These are phyloP conservation scores for Knoxia roxburghii DNA, from an alignment of 257 asterid genomes.

Conservation along the genomic window DNA sequence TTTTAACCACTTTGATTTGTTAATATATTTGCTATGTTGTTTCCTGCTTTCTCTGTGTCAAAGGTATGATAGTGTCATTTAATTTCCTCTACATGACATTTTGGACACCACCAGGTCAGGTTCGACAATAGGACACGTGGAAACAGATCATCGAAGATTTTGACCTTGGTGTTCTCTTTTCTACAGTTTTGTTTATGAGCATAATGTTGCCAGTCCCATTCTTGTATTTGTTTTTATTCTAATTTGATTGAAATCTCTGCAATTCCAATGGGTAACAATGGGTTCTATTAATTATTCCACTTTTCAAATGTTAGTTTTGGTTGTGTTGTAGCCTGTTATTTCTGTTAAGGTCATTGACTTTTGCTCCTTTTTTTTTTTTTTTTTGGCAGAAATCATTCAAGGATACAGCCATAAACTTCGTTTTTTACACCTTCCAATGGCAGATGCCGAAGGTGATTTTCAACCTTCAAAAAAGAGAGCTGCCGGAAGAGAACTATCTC, in stretches of 20 bases:
- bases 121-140: background rate
- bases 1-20: background rate
- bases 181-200: background rate
- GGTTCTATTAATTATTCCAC: background rate
- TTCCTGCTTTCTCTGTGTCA: background rate
- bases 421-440: slow-evolving; percentile 42
- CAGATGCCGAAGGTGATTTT: slow-evolving; percentile 54
- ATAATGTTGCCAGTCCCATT: background rate
- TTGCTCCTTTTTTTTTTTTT: background rate
- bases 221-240: background rate
- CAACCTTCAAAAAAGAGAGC: slow-evolving; percentile 87
- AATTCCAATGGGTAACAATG: background rate
- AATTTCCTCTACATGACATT: background rate
- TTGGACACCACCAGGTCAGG: background rate
- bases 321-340: background rate
- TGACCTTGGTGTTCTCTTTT: no score
- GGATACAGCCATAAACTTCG: slow-evolving; percentile 13
- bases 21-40: background rate
- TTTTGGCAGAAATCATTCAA: slow-evolving; percentile 21
- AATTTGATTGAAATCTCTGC: background rate
- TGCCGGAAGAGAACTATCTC: slow-evolving; percentile 71
- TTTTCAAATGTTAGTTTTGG: background rate
- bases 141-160: background rate
- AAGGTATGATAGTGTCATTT: background rate
- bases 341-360: slow-evolving; percentile 1